A percentile compares a stretch with the other conserved stretches of the same genome.
Conservation (phyloP, 116 monocot genomes). For the Papilionanthe hybrid region DNA sequence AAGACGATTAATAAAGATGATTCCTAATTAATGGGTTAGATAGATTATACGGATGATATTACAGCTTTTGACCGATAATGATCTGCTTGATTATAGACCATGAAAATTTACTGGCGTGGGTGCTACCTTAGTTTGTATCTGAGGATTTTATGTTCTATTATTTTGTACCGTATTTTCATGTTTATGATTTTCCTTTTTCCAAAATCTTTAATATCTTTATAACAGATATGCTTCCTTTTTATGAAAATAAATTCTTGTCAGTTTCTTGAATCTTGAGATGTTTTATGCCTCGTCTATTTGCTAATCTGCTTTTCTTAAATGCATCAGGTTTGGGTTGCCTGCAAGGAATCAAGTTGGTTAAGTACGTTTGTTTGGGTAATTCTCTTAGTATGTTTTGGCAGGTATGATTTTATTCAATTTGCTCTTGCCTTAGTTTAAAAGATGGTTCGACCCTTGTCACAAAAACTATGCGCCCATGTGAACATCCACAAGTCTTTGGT, state of each 20-base stretch:
- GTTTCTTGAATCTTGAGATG: neutral
- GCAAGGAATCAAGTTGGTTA: constrained; percentile 63
- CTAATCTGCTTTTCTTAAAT: neutral
- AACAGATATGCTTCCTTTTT: neutral
- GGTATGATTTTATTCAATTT: constrained; percentile 28
- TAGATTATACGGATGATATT: too few species aligned
- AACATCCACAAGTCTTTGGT: neutral
- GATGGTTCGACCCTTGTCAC: neutral
- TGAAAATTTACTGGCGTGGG: too few species aligned
- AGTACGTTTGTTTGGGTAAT: constrained; percentile 59
- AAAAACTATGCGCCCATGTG: neutral
- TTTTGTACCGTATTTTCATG: too few species aligned
- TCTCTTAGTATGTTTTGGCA: constrained; percentile 76
- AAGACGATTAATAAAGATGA: too few species aligned
- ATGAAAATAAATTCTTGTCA: neutral
- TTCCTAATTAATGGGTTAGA: too few species aligned
- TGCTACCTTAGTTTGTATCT: too few species aligned
- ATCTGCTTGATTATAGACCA: too few species aligned
- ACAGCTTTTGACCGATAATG: too few species aligned
- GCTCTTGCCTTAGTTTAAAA: neutral
- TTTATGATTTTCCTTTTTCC: too few species aligned
- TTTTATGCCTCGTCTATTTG: neutral
- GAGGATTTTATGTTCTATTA: too few species aligned
- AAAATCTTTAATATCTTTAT: neutral
- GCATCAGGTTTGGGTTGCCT: constrained; percentile 71